Conservation (phyloP, 1,139 yeast genomes). For the Candida albicans region DNA sequence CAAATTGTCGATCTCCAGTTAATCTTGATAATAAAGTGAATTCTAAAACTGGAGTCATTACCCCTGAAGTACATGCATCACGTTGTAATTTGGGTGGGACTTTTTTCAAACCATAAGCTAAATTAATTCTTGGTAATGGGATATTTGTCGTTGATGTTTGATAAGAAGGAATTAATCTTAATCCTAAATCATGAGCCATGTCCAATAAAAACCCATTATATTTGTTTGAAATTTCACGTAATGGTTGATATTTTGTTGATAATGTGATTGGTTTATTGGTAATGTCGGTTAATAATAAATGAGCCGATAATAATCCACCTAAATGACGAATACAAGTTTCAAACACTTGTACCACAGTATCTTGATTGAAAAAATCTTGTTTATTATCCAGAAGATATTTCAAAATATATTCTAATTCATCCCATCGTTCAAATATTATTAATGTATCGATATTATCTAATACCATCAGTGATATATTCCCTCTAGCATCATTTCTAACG, state of each 20-base stretch:
- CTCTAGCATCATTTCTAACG: constrained; percentile 78
- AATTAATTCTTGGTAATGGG: constrained; percentile 73
- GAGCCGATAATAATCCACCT: constrained; percentile 79
- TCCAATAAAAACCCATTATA: constrained; percentile 71
- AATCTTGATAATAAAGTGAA: constrained; percentile 70
- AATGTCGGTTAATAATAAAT: constrained; percentile 61
- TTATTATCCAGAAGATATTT: constrained; percentile 39
- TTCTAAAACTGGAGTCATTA: constrained; percentile 79
- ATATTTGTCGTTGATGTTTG: constrained; percentile 53
- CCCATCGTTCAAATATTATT: constrained; percentile 67
- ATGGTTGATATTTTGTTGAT: constrained; percentile 13
- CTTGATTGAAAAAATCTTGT: constrained; percentile 51
- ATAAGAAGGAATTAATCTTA: constrained; percentile 65
- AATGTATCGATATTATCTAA: constrained; percentile 80
- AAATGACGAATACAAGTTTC: constrained; percentile 78
- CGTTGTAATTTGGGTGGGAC: constrained; percentile 43
- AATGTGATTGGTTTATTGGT: constrained; percentile 30
- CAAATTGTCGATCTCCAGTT: constrained; percentile 74
- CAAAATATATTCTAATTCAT: constrained; percentile 52
- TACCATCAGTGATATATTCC: constrained; percentile 76
- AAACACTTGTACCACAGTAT: constrained; percentile 80
- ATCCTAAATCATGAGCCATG: constrained; percentile 73
- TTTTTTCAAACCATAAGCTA: constrained; percentile 49
- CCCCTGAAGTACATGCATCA: constrained; percentile 87
- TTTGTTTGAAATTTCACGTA: constrained; percentile 22